phyloP scores from a whole-genome alignment of 345 rosid genomes.

The Acer saccharum region DNA sequence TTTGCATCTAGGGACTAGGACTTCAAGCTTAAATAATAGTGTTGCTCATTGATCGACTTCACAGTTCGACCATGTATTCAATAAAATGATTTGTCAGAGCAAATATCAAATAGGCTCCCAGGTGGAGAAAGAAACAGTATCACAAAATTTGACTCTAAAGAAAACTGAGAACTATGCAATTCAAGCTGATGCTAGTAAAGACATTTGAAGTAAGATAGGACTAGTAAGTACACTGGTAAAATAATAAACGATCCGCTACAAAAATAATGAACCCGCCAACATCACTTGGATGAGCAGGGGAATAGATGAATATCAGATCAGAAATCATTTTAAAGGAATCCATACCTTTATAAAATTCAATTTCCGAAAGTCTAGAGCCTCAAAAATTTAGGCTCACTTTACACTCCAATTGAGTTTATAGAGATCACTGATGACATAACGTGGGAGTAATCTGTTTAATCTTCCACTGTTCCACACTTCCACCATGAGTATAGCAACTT shows the following conservation, averaged over 20 bases:
- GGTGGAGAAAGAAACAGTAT: background rate
- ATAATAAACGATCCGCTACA: constrained; percentile 17
- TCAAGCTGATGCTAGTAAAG: background rate
- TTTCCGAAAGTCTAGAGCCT: constrained; percentile 34
- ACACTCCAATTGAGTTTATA: constrained; percentile 22
- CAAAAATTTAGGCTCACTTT: constrained; percentile 47
- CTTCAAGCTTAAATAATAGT: no score
- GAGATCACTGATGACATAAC: constrained; percentile 17
- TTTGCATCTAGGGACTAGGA: background rate
- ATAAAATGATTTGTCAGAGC: background rate
- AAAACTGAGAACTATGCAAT: background rate
- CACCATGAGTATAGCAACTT: constrained; percentile 4
- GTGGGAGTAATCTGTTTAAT: background rate
- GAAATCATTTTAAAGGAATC: constrained; percentile 22
- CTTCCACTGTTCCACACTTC: background rate
- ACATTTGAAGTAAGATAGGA: background rate
- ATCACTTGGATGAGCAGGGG: constrained; percentile 22
- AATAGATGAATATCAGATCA: constrained; percentile 15
- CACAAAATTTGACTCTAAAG: background rate
- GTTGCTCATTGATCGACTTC: no score
- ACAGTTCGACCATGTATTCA: background rate
- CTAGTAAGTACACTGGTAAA: constrained; percentile 4
- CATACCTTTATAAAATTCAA: constrained; percentile 26
- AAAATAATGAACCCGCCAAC: constrained; percentile 24
- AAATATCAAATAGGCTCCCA: background rate